Evolutionary conservation across 2,329 filamentous ascomycete genomes (phyloP).

Genomic region (Trichoderma sp.): DNA sequence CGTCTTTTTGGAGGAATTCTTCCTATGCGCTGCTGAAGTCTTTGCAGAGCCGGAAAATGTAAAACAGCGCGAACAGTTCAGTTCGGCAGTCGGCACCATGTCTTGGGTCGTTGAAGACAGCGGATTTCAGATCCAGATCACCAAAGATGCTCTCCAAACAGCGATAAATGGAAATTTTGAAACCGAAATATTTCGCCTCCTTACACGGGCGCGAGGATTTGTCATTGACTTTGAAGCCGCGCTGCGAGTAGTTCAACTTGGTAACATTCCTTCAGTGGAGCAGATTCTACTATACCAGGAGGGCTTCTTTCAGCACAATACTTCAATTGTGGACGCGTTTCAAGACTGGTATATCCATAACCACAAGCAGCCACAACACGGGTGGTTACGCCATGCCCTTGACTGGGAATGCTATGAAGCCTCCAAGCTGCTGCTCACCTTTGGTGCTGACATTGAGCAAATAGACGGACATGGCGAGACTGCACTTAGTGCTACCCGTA

Average conservation of each 20-base stretch:
- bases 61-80: background rate
- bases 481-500: background rate
- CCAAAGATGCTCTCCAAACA: background rate
- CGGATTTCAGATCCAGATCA: background rate
- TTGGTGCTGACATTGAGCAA: background rate
- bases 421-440: background rate
- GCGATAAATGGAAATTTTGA: background rate
- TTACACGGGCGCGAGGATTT: background rate
- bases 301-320: background rate
- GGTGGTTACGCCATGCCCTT: background rate
- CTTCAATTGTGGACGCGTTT: background rate
- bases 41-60: background rate
- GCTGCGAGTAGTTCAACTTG: background rate
- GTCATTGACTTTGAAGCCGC: background rate
- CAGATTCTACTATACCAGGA: background rate
- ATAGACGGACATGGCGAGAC: background rate
- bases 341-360: background rate
- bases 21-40: background rate
- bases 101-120: background rate
- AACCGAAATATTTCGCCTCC: background rate
- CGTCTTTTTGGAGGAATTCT: background rate
- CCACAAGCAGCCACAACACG: background rate
- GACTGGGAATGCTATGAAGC: background rate
- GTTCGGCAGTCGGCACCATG: background rate
- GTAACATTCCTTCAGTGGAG: background rate